phyloP scores from a whole-genome alignment of 441 rosid genomes.

The Corymbia calophylla region DNA sequence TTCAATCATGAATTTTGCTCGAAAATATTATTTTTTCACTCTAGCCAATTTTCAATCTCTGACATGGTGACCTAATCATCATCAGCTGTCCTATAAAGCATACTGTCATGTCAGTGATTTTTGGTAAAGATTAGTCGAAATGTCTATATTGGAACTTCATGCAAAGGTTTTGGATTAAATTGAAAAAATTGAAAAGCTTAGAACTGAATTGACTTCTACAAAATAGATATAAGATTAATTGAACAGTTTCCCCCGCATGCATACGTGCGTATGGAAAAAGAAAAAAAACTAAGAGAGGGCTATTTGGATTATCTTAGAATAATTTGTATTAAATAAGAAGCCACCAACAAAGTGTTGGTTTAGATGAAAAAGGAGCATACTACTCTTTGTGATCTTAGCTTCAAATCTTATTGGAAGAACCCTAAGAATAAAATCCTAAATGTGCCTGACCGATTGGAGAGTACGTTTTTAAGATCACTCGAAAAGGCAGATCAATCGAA shows the following conservation, averaged over 20 bases:
- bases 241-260: not conserved
- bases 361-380: not conserved
- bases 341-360: not conserved
- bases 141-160: fast-evolving
- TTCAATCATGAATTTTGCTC: fast-evolving
- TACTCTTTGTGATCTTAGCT: not conserved
- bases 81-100: fast-evolving
- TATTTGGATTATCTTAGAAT: not conserved
- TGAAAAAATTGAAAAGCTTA: not conserved
- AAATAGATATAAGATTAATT: not conserved
- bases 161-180: fast-evolving
- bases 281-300: not conserved
- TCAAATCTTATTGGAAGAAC: not conserved
- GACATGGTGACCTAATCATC: fast-evolving
- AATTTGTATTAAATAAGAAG: not conserved
- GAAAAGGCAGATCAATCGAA: not conserved
- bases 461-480: not conserved
- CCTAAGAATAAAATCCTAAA: not conserved
- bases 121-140: fast-evolving
- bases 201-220: fast-evolving
- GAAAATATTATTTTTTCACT: not conserved
- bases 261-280: not conserved
- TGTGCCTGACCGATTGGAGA: not conserved
- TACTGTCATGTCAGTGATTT: fast-evolving
- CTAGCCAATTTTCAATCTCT: fast-evolving